Conservation (phyloP, 2,329 filamentous ascomycete genomes). For the Rugonectria rugulosa region DNA sequence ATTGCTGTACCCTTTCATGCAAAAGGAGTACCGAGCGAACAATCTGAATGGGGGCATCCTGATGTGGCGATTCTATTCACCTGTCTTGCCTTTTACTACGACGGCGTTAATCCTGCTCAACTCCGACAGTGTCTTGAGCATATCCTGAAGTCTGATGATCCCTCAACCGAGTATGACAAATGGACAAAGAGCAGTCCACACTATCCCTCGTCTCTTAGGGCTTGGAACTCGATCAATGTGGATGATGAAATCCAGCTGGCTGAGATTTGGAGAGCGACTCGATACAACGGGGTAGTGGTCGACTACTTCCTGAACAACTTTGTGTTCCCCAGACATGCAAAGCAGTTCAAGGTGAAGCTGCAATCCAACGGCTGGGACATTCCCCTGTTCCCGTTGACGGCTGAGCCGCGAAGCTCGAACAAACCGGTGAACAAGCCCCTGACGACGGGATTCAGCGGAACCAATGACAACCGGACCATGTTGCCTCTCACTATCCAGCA, state of each 20-base stretch:
- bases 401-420: not conserved
- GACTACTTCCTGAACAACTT: slow-evolving; percentile 70
- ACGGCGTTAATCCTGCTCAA: slow-evolving; percentile 59
- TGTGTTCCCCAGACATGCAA: slow-evolving; percentile 71
- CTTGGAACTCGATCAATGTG: slow-evolving; percentile 68
- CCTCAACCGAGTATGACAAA: slow-evolving; percentile 62
- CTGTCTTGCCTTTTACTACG: slow-evolving; percentile 72
- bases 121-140: slow-evolving; percentile 59
- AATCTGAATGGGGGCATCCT: slow-evolving; percentile 74
- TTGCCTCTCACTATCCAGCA: slow-evolving; percentile 69
- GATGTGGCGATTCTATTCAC: slow-evolving; percentile 73
- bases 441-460: slow-evolving; percentile 77
- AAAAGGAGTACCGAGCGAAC: slow-evolving; percentile 64
- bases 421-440: slow-evolving; percentile 30
- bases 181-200: slow-evolving; percentile 53
- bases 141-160: slow-evolving; percentile 62
- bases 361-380: slow-evolving; percentile 75
- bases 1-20: slow-evolving; percentile 62
- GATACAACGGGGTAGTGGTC: slow-evolving; percentile 58
- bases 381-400: slow-evolving; percentile 51
- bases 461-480: slow-evolving; percentile 69
- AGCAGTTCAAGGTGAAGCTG: slow-evolving; percentile 70
- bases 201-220: slow-evolving; percentile 58
- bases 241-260: slow-evolving; percentile 62
- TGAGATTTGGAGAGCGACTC: slow-evolving; percentile 61